Evolutionary conservation across 2,329 filamentous ascomycete species (phyloP).

Genomic region (Ramularia collo-cygni): DNA sequence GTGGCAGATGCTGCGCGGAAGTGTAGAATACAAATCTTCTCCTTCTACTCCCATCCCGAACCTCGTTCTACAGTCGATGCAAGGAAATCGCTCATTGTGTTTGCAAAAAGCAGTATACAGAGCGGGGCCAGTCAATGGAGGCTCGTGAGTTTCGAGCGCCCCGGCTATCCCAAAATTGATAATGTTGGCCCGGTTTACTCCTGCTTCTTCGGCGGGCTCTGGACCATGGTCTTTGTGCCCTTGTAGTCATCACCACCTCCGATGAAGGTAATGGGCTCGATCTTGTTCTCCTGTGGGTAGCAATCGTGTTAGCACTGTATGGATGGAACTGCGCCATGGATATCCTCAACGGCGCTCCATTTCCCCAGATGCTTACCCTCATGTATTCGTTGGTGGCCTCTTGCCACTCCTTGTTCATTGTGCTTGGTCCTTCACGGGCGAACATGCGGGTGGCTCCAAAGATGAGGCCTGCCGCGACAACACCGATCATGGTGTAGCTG

Average conservation of each 20-base stretch:
- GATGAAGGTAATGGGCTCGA: constrained; percentile 82
- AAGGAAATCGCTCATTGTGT: constrained; percentile 13
- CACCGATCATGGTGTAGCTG: constrained; percentile 62
- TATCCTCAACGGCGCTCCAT: too few species aligned
- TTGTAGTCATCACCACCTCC: constrained; percentile 64
- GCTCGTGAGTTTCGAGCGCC: background rate
- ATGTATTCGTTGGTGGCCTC: constrained; percentile 91
- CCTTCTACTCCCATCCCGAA: constrained; percentile 3
- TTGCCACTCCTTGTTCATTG: constrained; percentile 97
- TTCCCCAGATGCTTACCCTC: constrained; percentile 59
- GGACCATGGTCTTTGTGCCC: constrained; percentile 66
- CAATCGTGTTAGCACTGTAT: constrained; percentile 7
- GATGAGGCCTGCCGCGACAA: constrained; percentile 60
- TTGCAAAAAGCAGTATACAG: background rate
- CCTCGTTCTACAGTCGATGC: constrained; percentile 18
- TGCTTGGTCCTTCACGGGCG: constrained; percentile 66
- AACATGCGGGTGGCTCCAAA: constrained; percentile 67
- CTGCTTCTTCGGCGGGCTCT: constrained; percentile 43
- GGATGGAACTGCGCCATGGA: background rate
- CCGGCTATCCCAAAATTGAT: background rate
- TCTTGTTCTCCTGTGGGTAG: constrained; percentile 61
- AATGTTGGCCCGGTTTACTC: constrained; percentile 11
- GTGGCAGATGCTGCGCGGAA: constrained; percentile 3
- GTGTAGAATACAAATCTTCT: constrained; percentile 13
- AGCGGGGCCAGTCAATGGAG: background rate